A percentile compares a stretch with the other conserved stretches of the same genome.
Evolutionary conservation across 2,329 filamentous ascomycete genomes (phyloP).

Genomic region (Colletotrichum sp.): DNA sequence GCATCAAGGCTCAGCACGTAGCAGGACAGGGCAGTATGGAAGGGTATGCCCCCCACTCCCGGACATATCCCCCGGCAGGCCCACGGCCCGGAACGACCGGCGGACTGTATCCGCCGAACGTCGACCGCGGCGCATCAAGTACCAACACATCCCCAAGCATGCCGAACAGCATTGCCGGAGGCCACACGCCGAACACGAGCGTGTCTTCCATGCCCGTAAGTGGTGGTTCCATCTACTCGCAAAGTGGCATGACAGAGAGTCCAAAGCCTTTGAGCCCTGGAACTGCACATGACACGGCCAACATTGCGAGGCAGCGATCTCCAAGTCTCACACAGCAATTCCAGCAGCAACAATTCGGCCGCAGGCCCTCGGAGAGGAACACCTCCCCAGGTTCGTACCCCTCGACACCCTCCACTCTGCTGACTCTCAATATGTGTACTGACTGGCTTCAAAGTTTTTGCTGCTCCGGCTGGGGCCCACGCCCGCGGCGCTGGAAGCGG

Average conservation of each 20-base stretch:
- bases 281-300: conserved; percentile 53
- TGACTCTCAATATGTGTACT: neutral
- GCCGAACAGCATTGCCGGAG: conserved; percentile 45
- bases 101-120: conserved; percentile 67
- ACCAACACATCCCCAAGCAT: conserved; percentile 59
- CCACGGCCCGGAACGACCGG: conserved; percentile 51
- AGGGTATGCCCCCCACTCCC: conserved; percentile 64
- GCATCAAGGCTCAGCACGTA: conserved; percentile 75
- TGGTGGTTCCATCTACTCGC: conserved; percentile 68
- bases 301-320: conserved; percentile 62
- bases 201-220: conserved; percentile 53
- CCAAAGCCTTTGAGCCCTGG: conserved; percentile 83
- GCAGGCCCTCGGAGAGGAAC: conserved; percentile 60
- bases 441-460: neutral
- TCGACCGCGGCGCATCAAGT: conserved; percentile 60
- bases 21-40: conserved; percentile 53
- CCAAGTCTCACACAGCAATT: conserved; percentile 70
- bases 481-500: conserved; percentile 52
- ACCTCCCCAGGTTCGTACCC: conserved; percentile 44
- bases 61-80: conserved; percentile 80
- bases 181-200: conserved; percentile 54
- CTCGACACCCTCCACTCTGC: neutral
- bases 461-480: conserved; percentile 25
- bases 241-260: conserved; percentile 81
- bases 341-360: conserved; percentile 67